Conservation (phyloP, 805 yeast species). For the Lipomyces sp. region DNA sequence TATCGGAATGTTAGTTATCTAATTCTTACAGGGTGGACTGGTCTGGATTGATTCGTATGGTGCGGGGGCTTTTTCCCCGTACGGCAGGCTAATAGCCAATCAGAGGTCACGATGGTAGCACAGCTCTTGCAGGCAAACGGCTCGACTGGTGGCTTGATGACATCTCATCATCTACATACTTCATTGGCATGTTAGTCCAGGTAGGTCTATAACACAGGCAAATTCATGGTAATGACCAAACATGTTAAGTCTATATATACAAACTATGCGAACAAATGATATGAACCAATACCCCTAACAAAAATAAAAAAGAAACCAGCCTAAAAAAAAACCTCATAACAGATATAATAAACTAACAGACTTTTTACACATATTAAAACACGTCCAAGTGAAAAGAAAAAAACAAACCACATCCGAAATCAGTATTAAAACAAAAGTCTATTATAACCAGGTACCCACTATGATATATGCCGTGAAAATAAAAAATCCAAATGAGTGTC, state of each 20-base stretch:
- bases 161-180: too few relatives aligned
- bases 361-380: neutral
- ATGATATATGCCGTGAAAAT: neutral
- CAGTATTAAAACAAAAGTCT: neutral
- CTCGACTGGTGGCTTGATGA: too few relatives aligned
- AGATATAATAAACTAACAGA: neutral
- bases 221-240: neutral
- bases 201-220: too few relatives aligned
- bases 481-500: neutral
- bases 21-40: too few relatives aligned
- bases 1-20: too few relatives aligned
- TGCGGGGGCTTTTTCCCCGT: too few relatives aligned
- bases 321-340: neutral
- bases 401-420: neutral
- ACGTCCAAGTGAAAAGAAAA: too few relatives aligned
- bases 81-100: too few relatives aligned
- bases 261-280: neutral
- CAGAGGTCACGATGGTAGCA: too few relatives aligned
- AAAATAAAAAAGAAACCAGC: neutral
- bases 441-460: neutral
- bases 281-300: constrained; percentile 1
- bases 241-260: neutral
- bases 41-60: too few relatives aligned
- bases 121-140: too few relatives aligned
- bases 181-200: too few relatives aligned